Percentiles rank a stretch among this genome's conserved stretches.
Evolutionary conservation across 139 green algal genomes (phyloP).

Genomic region (Tetraselmis striata): DNA sequence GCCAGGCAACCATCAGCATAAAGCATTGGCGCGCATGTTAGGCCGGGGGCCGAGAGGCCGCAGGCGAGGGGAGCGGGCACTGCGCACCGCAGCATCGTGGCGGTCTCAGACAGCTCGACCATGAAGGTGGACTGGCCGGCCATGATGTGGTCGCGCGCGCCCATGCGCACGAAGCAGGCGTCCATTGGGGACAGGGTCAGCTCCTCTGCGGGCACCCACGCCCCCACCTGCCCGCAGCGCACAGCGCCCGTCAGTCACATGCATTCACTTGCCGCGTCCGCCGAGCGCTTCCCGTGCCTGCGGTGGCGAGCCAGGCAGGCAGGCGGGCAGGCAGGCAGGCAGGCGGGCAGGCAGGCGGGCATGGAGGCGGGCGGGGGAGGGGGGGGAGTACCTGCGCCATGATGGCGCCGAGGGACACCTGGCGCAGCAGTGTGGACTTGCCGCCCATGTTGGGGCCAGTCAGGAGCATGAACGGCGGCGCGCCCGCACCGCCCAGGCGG

Average conservation of each 20-base stretch:
- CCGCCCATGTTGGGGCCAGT: constrained; percentile 98
- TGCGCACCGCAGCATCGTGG: constrained; percentile 62
- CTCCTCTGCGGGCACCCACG: constrained; percentile 75
- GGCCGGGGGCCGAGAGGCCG: neutral
- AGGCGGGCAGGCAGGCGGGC: no score
- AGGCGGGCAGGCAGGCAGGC: no score
- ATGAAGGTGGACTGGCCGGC: constrained; percentile 90
- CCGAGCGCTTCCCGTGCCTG: no score
- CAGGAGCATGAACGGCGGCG: constrained; percentile 62
- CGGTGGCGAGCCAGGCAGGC: no score
- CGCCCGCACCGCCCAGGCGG: constrained; percentile 49
- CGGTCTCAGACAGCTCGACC: constrained; percentile 93
- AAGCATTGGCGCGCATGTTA: constrained; percentile 10
- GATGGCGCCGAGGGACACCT: constrained; percentile 26
- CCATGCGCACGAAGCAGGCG: constrained; percentile 93
- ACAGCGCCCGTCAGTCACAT: no score
- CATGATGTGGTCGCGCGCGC: constrained; percentile 86
- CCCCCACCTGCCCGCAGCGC: constrained; percentile 57
- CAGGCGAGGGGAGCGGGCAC: no score
- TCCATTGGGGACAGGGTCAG: constrained; percentile 76
- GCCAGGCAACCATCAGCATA: no score
- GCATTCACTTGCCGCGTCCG: no score
- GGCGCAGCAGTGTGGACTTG: constrained; percentile 90
- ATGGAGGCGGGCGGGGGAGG: neutral
- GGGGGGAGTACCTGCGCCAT: neutral